These are phyloP conservation scores for Cladophialophora bantiana DNA, from an alignment of 2,329 filamentous ascomycete genomes.

Conservation along the genomic window DNA sequence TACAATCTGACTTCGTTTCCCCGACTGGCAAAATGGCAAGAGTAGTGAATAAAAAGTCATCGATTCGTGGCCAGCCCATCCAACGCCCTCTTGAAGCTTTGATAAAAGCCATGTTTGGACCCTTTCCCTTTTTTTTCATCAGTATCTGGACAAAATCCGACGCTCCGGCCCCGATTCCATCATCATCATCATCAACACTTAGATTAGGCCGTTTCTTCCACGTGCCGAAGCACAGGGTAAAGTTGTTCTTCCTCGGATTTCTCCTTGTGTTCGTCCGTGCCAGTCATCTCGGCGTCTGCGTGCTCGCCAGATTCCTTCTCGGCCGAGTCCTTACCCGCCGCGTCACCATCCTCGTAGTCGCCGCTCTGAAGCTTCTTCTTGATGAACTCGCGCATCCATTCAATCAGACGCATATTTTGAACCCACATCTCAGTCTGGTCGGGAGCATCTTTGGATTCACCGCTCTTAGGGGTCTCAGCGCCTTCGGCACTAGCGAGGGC, in stretches of 20 bases:
- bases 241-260: constrained; percentile 40
- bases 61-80: constrained; percentile 2
- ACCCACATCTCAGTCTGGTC: constrained; percentile 59
- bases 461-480: constrained; percentile 37
- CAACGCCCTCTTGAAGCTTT: background rate
- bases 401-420: constrained; percentile 69
- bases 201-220: constrained; percentile 34
- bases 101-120: background rate
- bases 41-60: constrained; percentile 1
- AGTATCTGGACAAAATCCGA: background rate
- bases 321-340: constrained; percentile 27
- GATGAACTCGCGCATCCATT: constrained; percentile 65
- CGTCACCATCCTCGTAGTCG: constrained; percentile 51
- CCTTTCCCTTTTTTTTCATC: background rate
- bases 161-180: background rate
- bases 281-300: constrained; percentile 55
- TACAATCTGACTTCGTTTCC: background rate
- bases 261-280: constrained; percentile 40
- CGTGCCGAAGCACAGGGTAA: constrained; percentile 40
- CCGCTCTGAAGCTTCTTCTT: constrained; percentile 61
- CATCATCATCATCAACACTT: background rate
- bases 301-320: constrained; percentile 43
- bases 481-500: constrained; percentile 34
- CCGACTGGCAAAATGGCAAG: background rate
- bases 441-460: constrained; percentile 42